phyloP scores from a whole-genome alignment of 2,329 filamentous ascomycete genomes.

The Nothophaeocryptopus gaeumannii region DNA sequence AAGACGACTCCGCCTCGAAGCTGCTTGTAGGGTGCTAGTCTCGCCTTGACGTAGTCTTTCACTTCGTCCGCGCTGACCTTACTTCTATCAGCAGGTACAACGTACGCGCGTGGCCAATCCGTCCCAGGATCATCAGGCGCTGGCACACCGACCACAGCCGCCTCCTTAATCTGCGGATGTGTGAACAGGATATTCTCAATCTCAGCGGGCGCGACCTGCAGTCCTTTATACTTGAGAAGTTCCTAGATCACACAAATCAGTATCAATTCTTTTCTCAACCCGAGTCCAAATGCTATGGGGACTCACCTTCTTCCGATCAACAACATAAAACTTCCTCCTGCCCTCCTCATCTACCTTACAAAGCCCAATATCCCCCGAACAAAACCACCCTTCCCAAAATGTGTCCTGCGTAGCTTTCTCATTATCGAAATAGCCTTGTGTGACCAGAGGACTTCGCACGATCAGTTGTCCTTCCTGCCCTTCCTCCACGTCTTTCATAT shows the following conservation, averaged over 20 bases:
- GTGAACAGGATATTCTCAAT: slow-evolving; percentile 45
- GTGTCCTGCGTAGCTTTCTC: slow-evolving; percentile 66
- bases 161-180: slow-evolving; percentile 43
- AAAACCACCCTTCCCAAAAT: slow-evolving; percentile 79
- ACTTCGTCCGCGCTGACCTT: slow-evolving; percentile 35
- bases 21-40: slow-evolving; percentile 47
- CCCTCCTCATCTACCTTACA: slow-evolving; percentile 49
- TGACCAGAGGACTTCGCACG: slow-evolving; percentile 35
- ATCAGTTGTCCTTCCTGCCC: slow-evolving; percentile 35
- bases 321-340: slow-evolving; percentile 83
- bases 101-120: slow-evolving; percentile 45
- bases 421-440: slow-evolving; percentile 72
- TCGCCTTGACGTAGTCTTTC: slow-evolving; percentile 41
- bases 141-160: slow-evolving; percentile 45
- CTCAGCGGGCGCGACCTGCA: slow-evolving; percentile 48
- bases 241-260: slow-evolving; percentile 51
- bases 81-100: slow-evolving; percentile 37
- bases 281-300: neutral
- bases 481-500: slow-evolving; percentile 40
- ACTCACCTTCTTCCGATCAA: slow-evolving; percentile 59
- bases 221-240: slow-evolving; percentile 53
- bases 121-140: slow-evolving; percentile 46
- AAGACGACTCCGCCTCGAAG: slow-evolving; percentile 46
- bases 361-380: slow-evolving; percentile 79
- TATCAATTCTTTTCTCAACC: neutral